Evolutionary conservation across 331 rosid genomes (phyloP), one percentile per base, ranked within the genome.

Genomic region (Rhamnella rubrinervis): DNA sequence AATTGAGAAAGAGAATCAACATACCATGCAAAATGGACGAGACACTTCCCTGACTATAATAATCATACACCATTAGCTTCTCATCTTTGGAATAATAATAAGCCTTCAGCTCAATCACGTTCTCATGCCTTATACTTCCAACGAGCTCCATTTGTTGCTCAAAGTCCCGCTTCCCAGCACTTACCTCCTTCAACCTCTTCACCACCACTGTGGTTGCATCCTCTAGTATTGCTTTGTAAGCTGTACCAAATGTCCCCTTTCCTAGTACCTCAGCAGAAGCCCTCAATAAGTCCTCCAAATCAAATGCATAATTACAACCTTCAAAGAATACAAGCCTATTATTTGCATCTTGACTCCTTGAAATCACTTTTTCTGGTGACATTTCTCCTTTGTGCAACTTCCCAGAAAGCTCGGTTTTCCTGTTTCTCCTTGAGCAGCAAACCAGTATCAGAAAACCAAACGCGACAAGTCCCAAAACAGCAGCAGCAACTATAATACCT

Each of bases 191-290:
- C 74, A 92, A 71, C 80, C 98, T 81, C 83, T 92, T 92, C 59
- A 92, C 98, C 37, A 92, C 98, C 56, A 92, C 96, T 0, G 85
- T 66, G 59, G 92, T 78, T 37, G 87, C 90, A 60, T 92, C 97
- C 84, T 92, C 97, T 16, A 92, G 72, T 28, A 82, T 76, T 0
- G 96, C 97, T 78, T 80, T 92, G 53, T 92, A 92, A 0, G 98
- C 92, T 20, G 89, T 86, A 35, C 98, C 98, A 80, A 87, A 92
- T 12, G 96, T 87, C 65, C 98, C 98, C 83, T 92, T 92, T 6
- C 98, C 98, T 20, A 92, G 72, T 16, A 92, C 92, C 85, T 92
- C 98, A 55, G 96, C 98, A 46, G 98, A 92, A 61, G 98, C 98
- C 79, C 96, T 87, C 74, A 92, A 63, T 61, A 92, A 80, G 82